phyloP scores from a whole-genome alignment of 805 yeast genomes.

The Kluyveromyces wickerhamii region DNA sequence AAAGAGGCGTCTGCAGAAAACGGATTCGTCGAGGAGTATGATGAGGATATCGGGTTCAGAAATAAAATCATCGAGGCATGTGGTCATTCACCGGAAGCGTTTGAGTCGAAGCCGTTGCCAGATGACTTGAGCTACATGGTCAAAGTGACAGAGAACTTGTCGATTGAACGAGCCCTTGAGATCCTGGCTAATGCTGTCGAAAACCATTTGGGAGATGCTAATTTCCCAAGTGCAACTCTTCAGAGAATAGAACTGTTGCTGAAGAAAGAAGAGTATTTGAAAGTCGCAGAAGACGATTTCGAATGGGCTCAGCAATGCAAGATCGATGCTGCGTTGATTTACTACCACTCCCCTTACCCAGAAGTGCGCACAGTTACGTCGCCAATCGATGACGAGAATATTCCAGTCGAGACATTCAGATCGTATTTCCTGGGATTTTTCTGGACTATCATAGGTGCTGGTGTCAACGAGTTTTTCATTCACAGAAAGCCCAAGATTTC shows the following conservation, averaged over 20 bases:
- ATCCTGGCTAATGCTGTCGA: conserved; percentile 34
- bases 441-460: conserved; percentile 47
- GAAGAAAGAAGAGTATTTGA: conserved; percentile 22
- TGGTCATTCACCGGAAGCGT: background rate
- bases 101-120: background rate
- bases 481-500: conserved; percentile 46
- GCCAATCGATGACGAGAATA: conserved; percentile 39
- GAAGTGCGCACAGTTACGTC: conserved; percentile 60
- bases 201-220: conserved; percentile 41
- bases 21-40: background rate
- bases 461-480: conserved; percentile 48
- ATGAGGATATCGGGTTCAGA: background rate
- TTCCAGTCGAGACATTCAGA: conserved; percentile 44
- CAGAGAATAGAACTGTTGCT: background rate
- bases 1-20: background rate
- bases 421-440: conserved; percentile 32
- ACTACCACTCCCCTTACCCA: conserved; percentile 49
- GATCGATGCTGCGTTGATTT: conserved; percentile 31
- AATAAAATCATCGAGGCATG: background rate
- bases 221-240: conserved; percentile 29
- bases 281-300: conserved; percentile 22
- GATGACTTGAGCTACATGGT: conserved; percentile 32
- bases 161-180: conserved; percentile 33
- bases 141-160: conserved; percentile 32
- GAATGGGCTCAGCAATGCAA: conserved; percentile 18